phyloP scores from a whole-genome alignment of 2,329 filamentous ascomycete genomes.

The Apiospora pterosperma region DNA sequence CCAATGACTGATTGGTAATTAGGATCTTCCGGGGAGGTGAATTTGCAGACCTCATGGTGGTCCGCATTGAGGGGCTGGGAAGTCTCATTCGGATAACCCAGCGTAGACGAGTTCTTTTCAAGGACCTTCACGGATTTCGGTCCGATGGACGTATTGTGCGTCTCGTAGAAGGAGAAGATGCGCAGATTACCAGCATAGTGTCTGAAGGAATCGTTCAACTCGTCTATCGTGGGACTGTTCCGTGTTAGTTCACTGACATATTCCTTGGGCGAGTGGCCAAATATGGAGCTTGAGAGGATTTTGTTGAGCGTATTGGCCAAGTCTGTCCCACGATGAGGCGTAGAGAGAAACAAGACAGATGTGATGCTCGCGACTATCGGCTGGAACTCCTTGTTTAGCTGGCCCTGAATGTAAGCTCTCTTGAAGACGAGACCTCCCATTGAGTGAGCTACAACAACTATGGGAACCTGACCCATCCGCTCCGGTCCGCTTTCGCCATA shows the following conservation, averaged over 20 bases:
- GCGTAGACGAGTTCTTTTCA: constrained; percentile 28
- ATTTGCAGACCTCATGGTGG: constrained; percentile 30
- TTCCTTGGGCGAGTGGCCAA: constrained; percentile 11
- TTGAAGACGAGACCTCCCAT: constrained; percentile 32
- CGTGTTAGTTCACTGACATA: constrained; percentile 23
- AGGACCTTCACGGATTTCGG: constrained; percentile 23
- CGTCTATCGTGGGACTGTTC: constrained; percentile 17
- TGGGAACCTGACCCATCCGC: constrained; percentile 14
- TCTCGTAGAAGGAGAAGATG: constrained; percentile 34
- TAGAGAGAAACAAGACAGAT: constrained; percentile 31
- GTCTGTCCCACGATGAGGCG: constrained; percentile 31
- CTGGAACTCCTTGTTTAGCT: constrained; percentile 12
- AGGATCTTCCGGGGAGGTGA: constrained; percentile 21
- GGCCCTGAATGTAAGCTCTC: constrained; percentile 24
- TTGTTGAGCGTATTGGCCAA: constrained; percentile 22
- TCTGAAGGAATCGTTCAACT: constrained; percentile 31
- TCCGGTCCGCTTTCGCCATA: neutral
- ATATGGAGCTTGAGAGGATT: constrained; percentile 17
- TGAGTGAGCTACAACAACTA: constrained; percentile 25
- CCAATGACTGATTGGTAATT: constrained; percentile 14
- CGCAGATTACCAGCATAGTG: constrained; percentile 19
- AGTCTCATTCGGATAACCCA: constrained; percentile 24
- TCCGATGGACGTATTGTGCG: constrained; percentile 21
- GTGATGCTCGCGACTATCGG: constrained; percentile 14
- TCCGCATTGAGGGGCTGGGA: constrained; percentile 23